Evolutionary conservation across 306 rosid genomes (phyloP).

Genomic region (Citrullus amarus): DNA sequence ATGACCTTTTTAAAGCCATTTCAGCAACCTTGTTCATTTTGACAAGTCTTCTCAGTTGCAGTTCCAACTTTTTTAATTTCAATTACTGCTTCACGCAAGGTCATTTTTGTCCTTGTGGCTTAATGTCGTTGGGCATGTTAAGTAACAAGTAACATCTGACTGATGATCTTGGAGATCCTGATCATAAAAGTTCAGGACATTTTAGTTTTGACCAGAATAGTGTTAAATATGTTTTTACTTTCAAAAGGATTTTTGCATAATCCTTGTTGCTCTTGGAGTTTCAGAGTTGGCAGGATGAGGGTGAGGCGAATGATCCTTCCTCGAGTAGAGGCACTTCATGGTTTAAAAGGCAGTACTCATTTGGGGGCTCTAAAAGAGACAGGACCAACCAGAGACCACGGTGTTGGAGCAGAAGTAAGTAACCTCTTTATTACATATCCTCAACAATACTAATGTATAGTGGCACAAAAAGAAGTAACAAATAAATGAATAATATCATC

Average conservation of each 20-base stretch:
- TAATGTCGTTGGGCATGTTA: not conserved
- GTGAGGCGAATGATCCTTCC: constrained; percentile 24
- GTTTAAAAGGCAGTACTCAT: constrained; percentile 33
- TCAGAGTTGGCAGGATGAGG: constrained; percentile 30
- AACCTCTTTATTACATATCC: not conserved
- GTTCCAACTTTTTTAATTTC: not conserved
- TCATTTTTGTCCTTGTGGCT: not conserved
- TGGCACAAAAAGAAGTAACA: not conserved
- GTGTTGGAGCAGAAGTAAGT: constrained; percentile 28
- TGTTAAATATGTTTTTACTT: not conserved
- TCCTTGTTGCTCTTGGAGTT: constrained; percentile 1
- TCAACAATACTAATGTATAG: not conserved
- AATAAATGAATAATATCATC: not conserved
- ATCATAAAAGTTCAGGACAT: not conserved
- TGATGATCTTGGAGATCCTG: not conserved
- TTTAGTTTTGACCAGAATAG: not conserved
- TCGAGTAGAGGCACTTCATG: constrained; percentile 33
- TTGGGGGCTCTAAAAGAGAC: constrained; percentile 20
- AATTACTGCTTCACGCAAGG: not conserved
- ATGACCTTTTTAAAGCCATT: not conserved
- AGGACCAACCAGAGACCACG: constrained; percentile 17
- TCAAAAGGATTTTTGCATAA: not conserved
- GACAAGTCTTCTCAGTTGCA: not conserved
- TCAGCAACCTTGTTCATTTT: not conserved
- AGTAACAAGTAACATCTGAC: not conserved